Conservation (phyloP, 208 protist species). For the Leptomonas pyrrhocoris region DNA sequence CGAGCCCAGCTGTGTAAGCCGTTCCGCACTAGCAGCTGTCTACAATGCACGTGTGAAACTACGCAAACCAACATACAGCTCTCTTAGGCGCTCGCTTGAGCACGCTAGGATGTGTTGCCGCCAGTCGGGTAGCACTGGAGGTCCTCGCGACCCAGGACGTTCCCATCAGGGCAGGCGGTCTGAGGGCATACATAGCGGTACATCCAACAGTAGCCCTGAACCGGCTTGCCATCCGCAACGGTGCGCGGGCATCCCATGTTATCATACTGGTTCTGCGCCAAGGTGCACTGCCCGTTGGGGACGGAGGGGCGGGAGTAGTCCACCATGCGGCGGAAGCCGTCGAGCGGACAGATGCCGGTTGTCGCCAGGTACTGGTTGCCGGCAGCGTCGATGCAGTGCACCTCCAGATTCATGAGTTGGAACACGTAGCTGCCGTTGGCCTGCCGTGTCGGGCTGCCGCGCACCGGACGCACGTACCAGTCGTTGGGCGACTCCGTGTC, state of each 20-base stretch:
- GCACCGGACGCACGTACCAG: conserved; percentile 60
- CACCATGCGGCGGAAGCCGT: conserved; percentile 62
- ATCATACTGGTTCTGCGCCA: conserved; percentile 36
- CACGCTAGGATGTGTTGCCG: too few relatives aligned
- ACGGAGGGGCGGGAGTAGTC: conserved; percentile 52
- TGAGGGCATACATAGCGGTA: conserved; percentile 52
- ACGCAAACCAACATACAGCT: too few relatives aligned
- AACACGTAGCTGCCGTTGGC: conserved; percentile 43
- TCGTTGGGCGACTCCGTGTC: conserved; percentile 34
- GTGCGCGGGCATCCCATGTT: conserved; percentile 45
- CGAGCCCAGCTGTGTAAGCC: too few relatives aligned
- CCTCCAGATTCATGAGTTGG: conserved; percentile 30
- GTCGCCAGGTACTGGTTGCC: conserved; percentile 37
- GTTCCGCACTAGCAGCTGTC: too few relatives aligned
- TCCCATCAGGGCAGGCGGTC: conserved; percentile 23
- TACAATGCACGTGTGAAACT: too few relatives aligned
- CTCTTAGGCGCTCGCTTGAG: too few relatives aligned
- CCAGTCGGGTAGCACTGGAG: conserved; percentile 55
- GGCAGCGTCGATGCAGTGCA: conserved; percentile 49
- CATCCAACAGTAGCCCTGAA: conserved; percentile 41
- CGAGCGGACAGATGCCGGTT: conserved; percentile 47
- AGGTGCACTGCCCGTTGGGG: conserved; percentile 36
- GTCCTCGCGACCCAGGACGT: conserved; percentile 33
- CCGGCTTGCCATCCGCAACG: conserved; percentile 13
- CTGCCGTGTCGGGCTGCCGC: conserved; percentile 37